Base-by-base conservation (phyloP, 179 eudicot species). In the Gypsophila paniculata region DNA sequence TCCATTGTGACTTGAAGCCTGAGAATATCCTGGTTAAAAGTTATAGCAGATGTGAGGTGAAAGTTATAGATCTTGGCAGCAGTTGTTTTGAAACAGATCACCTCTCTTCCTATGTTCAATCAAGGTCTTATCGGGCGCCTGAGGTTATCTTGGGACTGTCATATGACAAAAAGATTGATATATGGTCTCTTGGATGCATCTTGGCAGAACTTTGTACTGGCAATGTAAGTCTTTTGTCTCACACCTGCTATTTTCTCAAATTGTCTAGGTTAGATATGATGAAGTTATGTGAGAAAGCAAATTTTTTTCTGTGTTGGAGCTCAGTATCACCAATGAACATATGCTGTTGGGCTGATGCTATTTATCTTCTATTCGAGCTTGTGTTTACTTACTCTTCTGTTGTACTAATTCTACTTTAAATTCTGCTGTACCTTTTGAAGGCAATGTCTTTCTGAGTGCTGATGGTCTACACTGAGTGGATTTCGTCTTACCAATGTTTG, bases 131-230 rank as follows among this genome's bases (percentile, higher is more conserved):
- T 75, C 89, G 99, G 32, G 99, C 99, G 17, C 99, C 99, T 34
- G 99, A 95, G 81, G 99, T 95, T 73, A 90, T 95, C 63, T 78
- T 95, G 77, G 98, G 98, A 57, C 88, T 95, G 76, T 86, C 97
- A 34, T 95, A 95, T 83, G 96, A 89, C 81, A 90, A 93, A 77
- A 95, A 93, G 79, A 95, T 95, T 57, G 99, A 95, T 78, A 72
- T 95, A 52, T 95, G 99, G 99, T 95, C 99, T 22, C 99, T 95
- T 71, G 99, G 99, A 46, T 95, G 99, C 96, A 95, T 95, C 79
- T 83, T 95, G 83, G 96, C 99, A 51, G 99, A 95, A 82, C 98
- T 95, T 66, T 95, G 99, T 81, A 92, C 99, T 7, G 99, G 99
- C 82, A 92, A 89, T 80, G 99, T 95, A 80, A 89, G 99, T 80